A percentile compares a stretch with the other conserved stretches of the same genome.
Conservation (phyloP, 495 filamentous ascomycete species). For the Talaromyces adpressus region DNA sequence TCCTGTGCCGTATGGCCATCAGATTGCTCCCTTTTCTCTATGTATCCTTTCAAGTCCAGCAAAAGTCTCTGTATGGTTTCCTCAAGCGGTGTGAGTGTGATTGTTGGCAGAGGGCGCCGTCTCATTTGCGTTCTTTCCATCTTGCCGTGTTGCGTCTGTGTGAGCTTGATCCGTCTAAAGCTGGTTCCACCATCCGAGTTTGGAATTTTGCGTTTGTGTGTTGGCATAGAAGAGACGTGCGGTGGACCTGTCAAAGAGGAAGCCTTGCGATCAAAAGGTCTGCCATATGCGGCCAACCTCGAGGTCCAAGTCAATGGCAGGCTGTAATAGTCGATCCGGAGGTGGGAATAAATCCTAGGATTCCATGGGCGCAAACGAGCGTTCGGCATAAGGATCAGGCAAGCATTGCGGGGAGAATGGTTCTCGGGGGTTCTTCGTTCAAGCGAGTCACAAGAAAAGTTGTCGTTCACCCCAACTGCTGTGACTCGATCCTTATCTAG, state of each 20-base stretch:
- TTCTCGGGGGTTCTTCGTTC: constrained; percentile 1
- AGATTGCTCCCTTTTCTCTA: constrained; percentile 44
- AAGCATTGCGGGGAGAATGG: background rate
- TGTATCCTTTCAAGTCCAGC: constrained; percentile 65
- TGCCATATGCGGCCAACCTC: constrained; percentile 1
- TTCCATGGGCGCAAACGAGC: background rate
- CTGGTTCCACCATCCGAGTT: background rate
- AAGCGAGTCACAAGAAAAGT: background rate
- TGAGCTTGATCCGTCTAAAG: constrained; percentile 7
- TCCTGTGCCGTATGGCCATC: constrained; percentile 26
- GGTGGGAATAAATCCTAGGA: background rate
- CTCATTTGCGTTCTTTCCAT: background rate
- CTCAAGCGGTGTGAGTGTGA: constrained; percentile 61
- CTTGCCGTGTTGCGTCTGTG: constrained; percentile 20
- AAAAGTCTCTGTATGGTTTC: constrained; percentile 61
- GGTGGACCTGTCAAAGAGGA: background rate
- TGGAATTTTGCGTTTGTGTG: constrained; percentile 13
- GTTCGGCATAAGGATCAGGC: constrained; percentile 4
- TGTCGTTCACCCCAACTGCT: background rate
- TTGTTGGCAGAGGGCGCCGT: constrained; percentile 22
- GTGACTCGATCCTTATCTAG: background rate
- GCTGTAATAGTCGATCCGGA: background rate
- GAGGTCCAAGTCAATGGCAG: background rate
- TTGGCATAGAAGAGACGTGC: constrained; percentile 19
- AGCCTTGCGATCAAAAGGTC: background rate